These are phyloP conservation scores for Quercus suber DNA, from an alignment of 306 rosid species.

Conservation along the genomic window DNA sequence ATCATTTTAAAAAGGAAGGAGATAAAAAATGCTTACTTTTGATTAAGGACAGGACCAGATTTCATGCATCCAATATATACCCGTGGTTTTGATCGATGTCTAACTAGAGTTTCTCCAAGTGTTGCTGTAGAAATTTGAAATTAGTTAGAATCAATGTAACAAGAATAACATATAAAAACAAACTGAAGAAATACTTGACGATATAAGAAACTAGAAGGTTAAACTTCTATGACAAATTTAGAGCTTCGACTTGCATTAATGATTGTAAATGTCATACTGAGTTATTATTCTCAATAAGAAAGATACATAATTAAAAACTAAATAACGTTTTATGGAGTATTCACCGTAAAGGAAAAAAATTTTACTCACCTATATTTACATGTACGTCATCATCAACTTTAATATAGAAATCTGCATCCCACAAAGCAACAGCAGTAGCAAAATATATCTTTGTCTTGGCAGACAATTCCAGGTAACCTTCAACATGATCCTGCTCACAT, in stretches of 20 bases:
- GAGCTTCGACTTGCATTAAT: background rate
- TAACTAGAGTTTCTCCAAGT: conserved; percentile 84
- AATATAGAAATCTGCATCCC: conserved; percentile 99
- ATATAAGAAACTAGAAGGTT: background rate
- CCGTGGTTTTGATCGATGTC: conserved; percentile 76
- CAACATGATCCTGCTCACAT: conserved; percentile 78
- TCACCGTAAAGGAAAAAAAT: background rate
- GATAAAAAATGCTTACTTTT: conserved; percentile 52
- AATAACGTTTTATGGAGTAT: background rate
- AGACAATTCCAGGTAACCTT: conserved; percentile 96
- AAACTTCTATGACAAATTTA: background rate
- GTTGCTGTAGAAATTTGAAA: conserved; percentile 62
- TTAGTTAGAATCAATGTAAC: conserved; percentile 1
- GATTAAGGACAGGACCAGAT: conserved; percentile 94
- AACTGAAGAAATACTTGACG: background rate
- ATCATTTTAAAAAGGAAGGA: background rate
- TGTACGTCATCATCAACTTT: conserved; percentile 98
- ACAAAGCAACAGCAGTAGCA: conserved; percentile 72
- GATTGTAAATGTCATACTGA: background rate
- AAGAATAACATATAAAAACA: conserved; percentile 3
- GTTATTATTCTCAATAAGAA: background rate
- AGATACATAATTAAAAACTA: background rate
- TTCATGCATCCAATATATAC: conserved; percentile 98
- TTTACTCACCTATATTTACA: conserved; percentile 80
- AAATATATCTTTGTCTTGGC: conserved; percentile 94